Evolutionary conservation across 2,329 filamentous ascomycete genomes (phyloP), one percentile per base, ranked within the genome.

Genomic region (Ciborinia camelliae): DNA sequence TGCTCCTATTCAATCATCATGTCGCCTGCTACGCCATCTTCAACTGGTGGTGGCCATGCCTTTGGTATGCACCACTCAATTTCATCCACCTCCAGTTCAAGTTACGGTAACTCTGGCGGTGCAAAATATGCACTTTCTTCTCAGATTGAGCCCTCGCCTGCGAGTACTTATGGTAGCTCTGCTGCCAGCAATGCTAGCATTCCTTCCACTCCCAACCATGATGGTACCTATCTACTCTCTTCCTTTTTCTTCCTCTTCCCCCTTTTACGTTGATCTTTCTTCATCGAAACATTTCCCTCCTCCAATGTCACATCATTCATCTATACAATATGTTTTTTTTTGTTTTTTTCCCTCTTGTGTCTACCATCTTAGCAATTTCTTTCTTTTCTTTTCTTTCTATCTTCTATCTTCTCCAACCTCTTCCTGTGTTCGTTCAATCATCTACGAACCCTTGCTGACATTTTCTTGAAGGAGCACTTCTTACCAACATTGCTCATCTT

Each of bases 111-210:
- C 28, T 28, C 58, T 20, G 32, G 50, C 26, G 47, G 50, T 32
- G 47, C 43, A 30, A 32, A 48, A 23, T 43, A 58, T 62, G 37
- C 62, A 51, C 47, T 43, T 23, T 43, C 53, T 28, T n/a, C 54
- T 18, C 9, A 54, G 23, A 60, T 64, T 50, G 66, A 72, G 53
- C 69, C 69, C 20, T 71, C 71, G 35, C 71, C 71, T 39, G 70
- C 69, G 26, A 73, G 71, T 61, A 73, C 70, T 14, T 70, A 68
- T 63, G 68, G 69, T 66, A 67, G 63, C 48, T 70, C 68, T 47
- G 60, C 60, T 63, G 63, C 69, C 41, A 71, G 70, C 52, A 65
- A 72, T 65, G 32, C 62, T 61, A 69, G 63, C 51, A 67, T 65
- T 52, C 66, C 70, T 43, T 62, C 45, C 20, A 69, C 69, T 48